A percentile compares a stretch with the other conserved stretches of the same genome.
Evolutionary conservation across 345 rosid genomes (phyloP).

Genomic region (Rhizophora mangle): DNA sequence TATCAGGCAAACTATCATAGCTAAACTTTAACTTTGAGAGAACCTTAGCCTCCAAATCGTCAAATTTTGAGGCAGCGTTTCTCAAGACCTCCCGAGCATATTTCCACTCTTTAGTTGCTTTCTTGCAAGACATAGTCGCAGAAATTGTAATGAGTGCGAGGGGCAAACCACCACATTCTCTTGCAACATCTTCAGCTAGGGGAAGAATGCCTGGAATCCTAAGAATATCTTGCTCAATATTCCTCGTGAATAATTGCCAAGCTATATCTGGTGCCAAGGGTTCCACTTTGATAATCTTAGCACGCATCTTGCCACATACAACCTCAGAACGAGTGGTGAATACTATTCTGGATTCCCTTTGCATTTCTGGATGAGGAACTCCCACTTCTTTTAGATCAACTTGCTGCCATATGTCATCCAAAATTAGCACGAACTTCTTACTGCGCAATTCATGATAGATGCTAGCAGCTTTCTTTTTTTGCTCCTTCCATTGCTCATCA

Average conservation of each 20-base stretch:
- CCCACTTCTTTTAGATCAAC: not conserved
- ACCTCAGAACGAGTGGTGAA: slow-evolving; percentile 11
- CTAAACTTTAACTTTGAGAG: not conserved
- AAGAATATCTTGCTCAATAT: not conserved
- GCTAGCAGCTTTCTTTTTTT: not conserved
- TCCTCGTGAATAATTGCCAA: slow-evolving; percentile 1
- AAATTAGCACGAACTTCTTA: slow-evolving; percentile 1
- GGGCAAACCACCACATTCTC: slow-evolving; percentile 23
- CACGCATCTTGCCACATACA: slow-evolving; percentile 8
- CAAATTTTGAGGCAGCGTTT: not conserved
- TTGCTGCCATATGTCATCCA: slow-evolving; percentile 22
- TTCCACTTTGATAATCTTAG: not conserved
- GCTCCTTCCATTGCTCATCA: too few species aligned
- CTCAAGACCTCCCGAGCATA: slow-evolving; percentile 1
- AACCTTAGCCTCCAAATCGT: not conserved
- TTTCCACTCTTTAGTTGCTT: slow-evolving; percentile 15
- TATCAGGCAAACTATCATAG: slow-evolving; percentile 7
- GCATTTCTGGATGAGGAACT: too few species aligned
- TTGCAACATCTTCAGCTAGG: not conserved
- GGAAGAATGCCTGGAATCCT: too few species aligned
- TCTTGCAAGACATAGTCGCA: slow-evolving; percentile 4
- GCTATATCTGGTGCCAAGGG: slow-evolving; percentile 1
- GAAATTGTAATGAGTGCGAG: slow-evolving; percentile 7
- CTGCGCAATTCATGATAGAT: too few species aligned
- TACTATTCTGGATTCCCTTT: slow-evolving; percentile 2